Conservation (phyloP, 768 basidiomycete species). For the Hortiboletus campestris region DNA sequence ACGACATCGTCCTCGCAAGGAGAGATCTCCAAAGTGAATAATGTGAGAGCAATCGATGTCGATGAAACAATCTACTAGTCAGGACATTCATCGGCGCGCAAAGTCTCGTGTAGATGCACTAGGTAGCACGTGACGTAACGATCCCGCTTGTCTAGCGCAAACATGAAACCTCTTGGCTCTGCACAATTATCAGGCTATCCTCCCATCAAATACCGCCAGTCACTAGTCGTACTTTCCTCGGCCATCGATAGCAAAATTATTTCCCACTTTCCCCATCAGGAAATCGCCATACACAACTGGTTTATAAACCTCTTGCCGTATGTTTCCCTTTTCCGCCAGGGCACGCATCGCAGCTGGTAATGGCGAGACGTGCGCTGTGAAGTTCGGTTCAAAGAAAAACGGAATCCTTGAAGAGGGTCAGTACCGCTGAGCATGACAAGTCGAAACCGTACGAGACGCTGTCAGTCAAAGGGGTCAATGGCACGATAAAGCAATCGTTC, state of each 20-base stretch:
- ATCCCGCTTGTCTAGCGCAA: not conserved
- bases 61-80: conserved; percentile 22
- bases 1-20: conserved; percentile 46
- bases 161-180: not conserved
- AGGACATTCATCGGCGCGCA: conserved; percentile 13
- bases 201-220: not conserved
- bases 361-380: conserved; percentile 66
- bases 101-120: not conserved
- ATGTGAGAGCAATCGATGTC: conserved; percentile 20
- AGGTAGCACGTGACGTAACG: conserved; percentile 28
- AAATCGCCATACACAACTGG: conserved; percentile 78
- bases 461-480: conserved; percentile 8
- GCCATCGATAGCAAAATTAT: conserved; percentile 58
- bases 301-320: conserved; percentile 35
- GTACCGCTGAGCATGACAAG: not conserved
- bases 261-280: conserved; percentile 66
- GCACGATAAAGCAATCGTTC: not conserved
- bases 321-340: conserved; percentile 5
- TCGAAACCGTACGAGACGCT: conserved; percentile 66
- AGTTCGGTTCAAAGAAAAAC: conserved; percentile 94
- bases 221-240: conserved; percentile 32
- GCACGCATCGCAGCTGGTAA: conserved; percentile 57
- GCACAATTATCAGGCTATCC: not conserved
- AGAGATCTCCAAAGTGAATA: conserved; percentile 8
- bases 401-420: conserved; percentile 57